Evolutionary conservation across 2,329 filamentous ascomycete genomes (phyloP), one percentile per base, ranked within the genome.

Genomic region (Coniochaeta sp.): DNA sequence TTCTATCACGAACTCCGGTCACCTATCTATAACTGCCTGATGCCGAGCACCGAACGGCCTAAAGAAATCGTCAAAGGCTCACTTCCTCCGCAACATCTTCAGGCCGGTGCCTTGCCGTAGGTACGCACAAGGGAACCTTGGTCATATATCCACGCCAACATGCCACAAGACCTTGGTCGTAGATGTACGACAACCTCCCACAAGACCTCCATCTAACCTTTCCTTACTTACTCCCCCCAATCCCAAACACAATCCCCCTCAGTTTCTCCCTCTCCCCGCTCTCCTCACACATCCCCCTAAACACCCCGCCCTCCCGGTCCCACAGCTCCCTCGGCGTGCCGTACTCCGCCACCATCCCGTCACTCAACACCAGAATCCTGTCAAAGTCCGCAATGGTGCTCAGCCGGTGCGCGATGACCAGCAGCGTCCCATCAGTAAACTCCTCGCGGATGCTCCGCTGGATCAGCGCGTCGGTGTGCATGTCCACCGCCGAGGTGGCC

Each of bases 351-450:
- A 87, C 87, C 50, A 73, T 74, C 0, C 89, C 89, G 36, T 89
- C 87, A 60, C 83, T 83, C 63, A 92, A 76, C 6, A 92, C 89
- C 12, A 91, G 76, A 60, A 91, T 89, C 62, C 84, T 81, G 70
- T 91, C 89, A 68, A 91, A 91, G 71, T 91, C 89, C 3, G 85
- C 87, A 73, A 92, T 89, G 0, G 89, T 91, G 70, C 86, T 89
- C 57, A 92, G 76, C 1, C 89, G 81, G 68, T 92, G 89, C 1
- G 89, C 89, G 69, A 92, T 91, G 19, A 91, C 88, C 19, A 92
- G 73, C 30, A 91, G 75, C 0, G 89, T 91, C 44, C 82, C 83
- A 62, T 84, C 84, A 0, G 79, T 83, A 64, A 91, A 91, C 69
- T 90, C 87, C 67, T 89, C 84, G 24, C 88, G 80, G 65, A 92